Evolutionary conservation across 1,139 yeast genomes (phyloP).

Genomic region (Eremothecium gossypii): DNA sequence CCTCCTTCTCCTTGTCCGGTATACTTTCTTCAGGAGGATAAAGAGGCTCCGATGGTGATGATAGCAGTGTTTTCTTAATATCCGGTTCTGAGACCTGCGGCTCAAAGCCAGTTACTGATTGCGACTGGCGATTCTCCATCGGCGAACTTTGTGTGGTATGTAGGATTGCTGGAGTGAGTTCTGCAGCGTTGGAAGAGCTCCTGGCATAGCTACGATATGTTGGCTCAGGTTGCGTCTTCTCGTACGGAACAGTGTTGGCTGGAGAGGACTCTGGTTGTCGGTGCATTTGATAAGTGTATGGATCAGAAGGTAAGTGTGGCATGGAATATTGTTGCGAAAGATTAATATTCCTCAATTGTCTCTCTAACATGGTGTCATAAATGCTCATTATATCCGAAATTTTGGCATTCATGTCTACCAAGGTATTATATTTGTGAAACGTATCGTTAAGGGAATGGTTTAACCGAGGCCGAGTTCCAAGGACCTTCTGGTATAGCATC

Average conservation of each 20-base stretch:
- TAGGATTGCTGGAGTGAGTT: too few relatives aligned
- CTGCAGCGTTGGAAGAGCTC: too few relatives aligned
- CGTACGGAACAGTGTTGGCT: background rate
- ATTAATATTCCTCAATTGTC: slow-evolving; percentile 33
- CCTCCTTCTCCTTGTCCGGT: slow-evolving; percentile 1
- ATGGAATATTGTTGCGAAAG: slow-evolving; percentile 24
- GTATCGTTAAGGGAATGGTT: slow-evolving; percentile 57
- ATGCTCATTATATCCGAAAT: slow-evolving; percentile 68
- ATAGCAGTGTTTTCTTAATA: background rate
- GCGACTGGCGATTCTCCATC: too few relatives aligned
- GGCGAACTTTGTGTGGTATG: too few relatives aligned
- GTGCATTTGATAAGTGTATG: slow-evolving; percentile 13
- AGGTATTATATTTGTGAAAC: slow-evolving; percentile 56
- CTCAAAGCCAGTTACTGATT: too few relatives aligned
- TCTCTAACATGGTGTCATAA: slow-evolving; percentile 75
- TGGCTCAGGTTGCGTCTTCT: too few relatives aligned
- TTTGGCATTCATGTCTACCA: slow-evolving; percentile 74
- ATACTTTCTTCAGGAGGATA: slow-evolving; percentile 20
- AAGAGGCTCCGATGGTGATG: slow-evolving; percentile 15
- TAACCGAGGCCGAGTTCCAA: slow-evolving; percentile 65
- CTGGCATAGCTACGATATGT: too few relatives aligned
- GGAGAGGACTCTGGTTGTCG: background rate
- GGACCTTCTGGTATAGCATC: slow-evolving; percentile 54
- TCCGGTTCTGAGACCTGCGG: too few relatives aligned
- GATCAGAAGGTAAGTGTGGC: slow-evolving; percentile 22